A percentile compares a stretch with the other conserved stretches of the same genome.
Evolutionary conservation across 2,329 filamentous ascomycete species (phyloP).

Genomic region (Penicillium sp.): DNA sequence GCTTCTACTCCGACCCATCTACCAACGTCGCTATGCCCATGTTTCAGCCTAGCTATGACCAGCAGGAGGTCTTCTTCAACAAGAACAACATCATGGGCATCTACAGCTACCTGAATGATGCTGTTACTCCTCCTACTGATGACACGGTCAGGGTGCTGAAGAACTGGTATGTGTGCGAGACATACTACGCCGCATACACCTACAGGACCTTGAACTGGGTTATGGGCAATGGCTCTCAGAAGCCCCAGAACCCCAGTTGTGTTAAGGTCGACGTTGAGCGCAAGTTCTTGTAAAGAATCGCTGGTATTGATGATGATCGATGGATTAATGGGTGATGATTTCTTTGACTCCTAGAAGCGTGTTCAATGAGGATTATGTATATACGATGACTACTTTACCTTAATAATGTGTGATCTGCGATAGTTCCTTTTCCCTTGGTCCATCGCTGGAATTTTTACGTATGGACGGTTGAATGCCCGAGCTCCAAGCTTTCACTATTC

Average conservation of each 20-base stretch:
- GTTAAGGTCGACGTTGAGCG: conserved; percentile 44
- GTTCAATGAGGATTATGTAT: neutral
- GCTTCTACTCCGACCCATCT: conserved; percentile 36
- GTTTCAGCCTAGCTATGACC: conserved; percentile 33
- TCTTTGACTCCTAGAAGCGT: neutral
- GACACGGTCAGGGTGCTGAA: conserved; percentile 30
- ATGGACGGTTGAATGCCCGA: neutral
- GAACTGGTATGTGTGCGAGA: conserved; percentile 49
- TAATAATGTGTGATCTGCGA: neutral
- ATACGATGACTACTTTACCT: neutral
- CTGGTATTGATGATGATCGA: neutral
- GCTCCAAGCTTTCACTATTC: neutral
- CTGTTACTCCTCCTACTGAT: conserved; percentile 31
- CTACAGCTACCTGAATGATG: conserved; percentile 42
- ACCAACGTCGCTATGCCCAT: conserved; percentile 47
- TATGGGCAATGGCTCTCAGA: conserved; percentile 31
- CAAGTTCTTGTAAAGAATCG: conserved; percentile 14
- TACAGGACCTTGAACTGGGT: conserved; percentile 49
- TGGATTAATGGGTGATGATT: neutral
- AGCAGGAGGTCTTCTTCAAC: conserved; percentile 43
- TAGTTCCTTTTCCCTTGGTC: neutral
- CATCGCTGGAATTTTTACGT: neutral
- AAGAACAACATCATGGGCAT: conserved; percentile 39
- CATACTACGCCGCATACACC: conserved; percentile 40
- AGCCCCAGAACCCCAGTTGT: conserved; percentile 50